phyloP scores from a whole-genome alignment of 192 early-diverging fungal genomes.

The Coemansia sp. region DNA sequence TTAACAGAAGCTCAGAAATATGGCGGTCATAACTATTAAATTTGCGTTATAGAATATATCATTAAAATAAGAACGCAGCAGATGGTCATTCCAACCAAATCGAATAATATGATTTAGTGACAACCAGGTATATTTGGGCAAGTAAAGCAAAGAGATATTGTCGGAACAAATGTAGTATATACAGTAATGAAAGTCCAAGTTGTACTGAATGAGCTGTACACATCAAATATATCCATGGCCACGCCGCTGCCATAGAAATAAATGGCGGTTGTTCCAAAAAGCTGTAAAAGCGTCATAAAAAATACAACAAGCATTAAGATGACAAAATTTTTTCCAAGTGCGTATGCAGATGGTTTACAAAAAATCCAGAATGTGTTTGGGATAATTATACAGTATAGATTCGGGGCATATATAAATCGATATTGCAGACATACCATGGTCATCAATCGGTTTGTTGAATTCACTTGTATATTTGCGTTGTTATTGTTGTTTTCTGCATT shows the following conservation, averaged over 20 bases:
- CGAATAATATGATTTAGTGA: conserved; percentile 62
- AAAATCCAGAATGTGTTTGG: conserved; percentile 5
- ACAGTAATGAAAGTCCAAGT: conserved; percentile 58
- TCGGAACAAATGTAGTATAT: conserved; percentile 58
- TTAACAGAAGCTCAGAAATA: conserved; percentile 77
- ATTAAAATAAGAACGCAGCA: conserved; percentile 58
- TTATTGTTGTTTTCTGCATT: conserved; percentile 11
- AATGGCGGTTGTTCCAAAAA: conserved; percentile 68
- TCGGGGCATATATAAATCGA: conserved; percentile 17
- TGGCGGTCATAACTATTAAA: conserved; percentile 57
- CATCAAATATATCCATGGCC: conserved; percentile 56
- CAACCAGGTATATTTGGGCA: conserved; percentile 70
- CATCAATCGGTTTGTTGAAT: background rate
- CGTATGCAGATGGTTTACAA: conserved; percentile 33
- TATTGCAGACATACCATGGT: background rate
- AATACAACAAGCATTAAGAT: conserved; percentile 54
- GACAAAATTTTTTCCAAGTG: conserved; percentile 45
- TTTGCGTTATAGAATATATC: conserved; percentile 56
- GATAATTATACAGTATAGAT: background rate
- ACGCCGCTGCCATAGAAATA: conserved; percentile 67
- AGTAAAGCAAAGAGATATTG: conserved; percentile 59
- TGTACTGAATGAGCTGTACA: conserved; percentile 43
- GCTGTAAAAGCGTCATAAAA: conserved; percentile 64
- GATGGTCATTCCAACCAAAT: conserved; percentile 60
- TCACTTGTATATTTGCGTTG: conserved; percentile 17